Percentiles rank a stretch among this genome's conserved stretches.
These are phyloP conservation scores for Malus asiatica DNA, from an alignment of 306 rosid genomes.

Conservation along the genomic window DNA sequence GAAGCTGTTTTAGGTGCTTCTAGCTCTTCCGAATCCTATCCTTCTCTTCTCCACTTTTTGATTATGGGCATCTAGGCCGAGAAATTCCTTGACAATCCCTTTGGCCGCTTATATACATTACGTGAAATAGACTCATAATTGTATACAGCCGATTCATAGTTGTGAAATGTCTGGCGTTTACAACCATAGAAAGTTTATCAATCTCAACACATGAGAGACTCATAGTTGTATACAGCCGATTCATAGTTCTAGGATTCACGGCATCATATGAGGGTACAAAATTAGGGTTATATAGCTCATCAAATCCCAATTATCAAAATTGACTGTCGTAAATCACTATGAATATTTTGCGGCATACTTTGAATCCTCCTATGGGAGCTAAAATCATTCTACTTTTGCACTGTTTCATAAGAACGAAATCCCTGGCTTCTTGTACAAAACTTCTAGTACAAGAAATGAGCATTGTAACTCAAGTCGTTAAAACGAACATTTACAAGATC, in stretches of 20 bases:
- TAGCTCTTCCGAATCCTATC: background rate
- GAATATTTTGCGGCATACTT: too few relatives aligned
- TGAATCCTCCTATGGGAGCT: background rate
- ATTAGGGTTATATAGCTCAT: background rate
- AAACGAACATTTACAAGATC: too few relatives aligned
- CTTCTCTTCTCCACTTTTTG: background rate
- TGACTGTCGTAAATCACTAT: too few relatives aligned
- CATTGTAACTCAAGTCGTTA: too few relatives aligned
- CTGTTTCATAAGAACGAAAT: too few relatives aligned
- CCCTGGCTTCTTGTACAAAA: background rate
- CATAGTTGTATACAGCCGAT: too few relatives aligned
- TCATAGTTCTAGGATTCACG: background rate
- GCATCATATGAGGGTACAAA: background rate
- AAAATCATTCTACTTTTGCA: too few relatives aligned
- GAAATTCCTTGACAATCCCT: background rate
- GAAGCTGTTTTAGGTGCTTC: background rate
- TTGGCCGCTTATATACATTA: background rate
- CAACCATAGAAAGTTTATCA: too few relatives aligned
- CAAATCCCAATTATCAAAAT: background rate
- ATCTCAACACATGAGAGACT: too few relatives aligned
- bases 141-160: too few relatives aligned
- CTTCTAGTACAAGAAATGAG: background rate
- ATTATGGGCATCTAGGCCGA: background rate
- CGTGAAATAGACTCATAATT: too few relatives aligned
- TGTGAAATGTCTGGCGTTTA: too few relatives aligned